Percentiles rank a stretch among this genome's conserved stretches.
These are phyloP conservation scores for Klebsormidium nitens DNA, from an alignment of 139 green algal species.

Conservation along the genomic window DNA sequence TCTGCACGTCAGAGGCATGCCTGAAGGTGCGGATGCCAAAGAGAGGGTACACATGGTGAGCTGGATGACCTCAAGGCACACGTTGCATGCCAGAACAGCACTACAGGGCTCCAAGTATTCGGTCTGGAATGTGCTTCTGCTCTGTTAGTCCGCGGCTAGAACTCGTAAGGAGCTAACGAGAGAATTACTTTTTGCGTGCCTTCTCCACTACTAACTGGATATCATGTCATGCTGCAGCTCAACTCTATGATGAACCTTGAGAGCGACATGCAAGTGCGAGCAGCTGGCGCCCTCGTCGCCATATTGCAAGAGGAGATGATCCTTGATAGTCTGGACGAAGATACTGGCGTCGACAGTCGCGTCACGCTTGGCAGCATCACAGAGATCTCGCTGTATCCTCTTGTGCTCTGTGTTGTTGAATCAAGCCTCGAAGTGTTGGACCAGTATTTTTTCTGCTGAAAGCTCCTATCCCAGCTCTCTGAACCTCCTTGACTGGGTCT, in stretches of 20 bases:
- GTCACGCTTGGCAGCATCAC: background rate
- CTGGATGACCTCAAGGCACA: background rate
- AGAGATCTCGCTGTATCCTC: background rate
- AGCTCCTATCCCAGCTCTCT: constrained; percentile 6
- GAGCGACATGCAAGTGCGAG: constrained; percentile 33
- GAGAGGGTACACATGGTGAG: constrained; percentile 25
- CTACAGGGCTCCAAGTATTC: background rate
- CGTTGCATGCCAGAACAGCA: background rate
- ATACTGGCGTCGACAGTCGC: background rate
- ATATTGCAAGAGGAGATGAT: constrained; percentile 33
- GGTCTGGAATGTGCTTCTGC: background rate
- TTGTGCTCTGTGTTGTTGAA: constrained; percentile 3
- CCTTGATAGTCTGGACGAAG: constrained; percentile 18
- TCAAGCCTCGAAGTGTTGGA: background rate
- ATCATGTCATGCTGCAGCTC: too few species aligned
- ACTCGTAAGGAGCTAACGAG: too few species aligned
- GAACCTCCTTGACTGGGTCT: constrained; percentile 3
- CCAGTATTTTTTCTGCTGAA: background rate
- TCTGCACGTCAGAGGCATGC: constrained; percentile 22
- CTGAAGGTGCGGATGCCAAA: constrained; percentile 17
- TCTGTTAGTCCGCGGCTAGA: constrained; percentile 13
- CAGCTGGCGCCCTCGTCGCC: constrained; percentile 23
- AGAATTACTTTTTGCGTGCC: too few species aligned
- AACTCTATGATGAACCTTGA: constrained; percentile 34
- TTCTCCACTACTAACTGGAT: too few species aligned